Evolutionary conservation across 345 rosid genomes (phyloP).

Genomic region (Ricinus communis): DNA sequence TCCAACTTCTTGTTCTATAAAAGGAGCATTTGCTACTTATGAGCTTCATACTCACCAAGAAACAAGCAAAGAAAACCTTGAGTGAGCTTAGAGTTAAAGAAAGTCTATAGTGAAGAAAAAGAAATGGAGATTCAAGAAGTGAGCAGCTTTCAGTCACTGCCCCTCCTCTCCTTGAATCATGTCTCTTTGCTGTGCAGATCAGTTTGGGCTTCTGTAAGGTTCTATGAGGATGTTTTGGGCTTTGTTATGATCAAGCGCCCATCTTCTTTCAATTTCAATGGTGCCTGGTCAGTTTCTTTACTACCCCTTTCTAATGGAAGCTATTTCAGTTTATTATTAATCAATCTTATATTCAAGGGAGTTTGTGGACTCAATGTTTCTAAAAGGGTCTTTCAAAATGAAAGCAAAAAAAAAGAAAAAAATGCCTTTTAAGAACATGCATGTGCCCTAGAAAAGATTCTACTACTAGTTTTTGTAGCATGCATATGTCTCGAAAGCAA

Average conservation of each 20-base stretch:
- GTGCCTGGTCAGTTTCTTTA: constrained; percentile 31
- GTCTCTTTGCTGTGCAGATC: constrained; percentile 53
- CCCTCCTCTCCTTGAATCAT: constrained; percentile 54
- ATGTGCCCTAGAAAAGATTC: too few species aligned
- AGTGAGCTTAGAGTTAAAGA: background rate
- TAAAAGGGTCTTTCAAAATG: too few species aligned
- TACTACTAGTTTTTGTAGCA: too few species aligned
- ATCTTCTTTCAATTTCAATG: constrained; percentile 63
- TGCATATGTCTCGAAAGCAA: too few species aligned
- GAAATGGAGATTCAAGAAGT: constrained; percentile 33
- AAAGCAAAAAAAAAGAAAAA: too few species aligned
- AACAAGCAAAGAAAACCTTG: background rate
- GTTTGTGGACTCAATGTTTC: too few species aligned
- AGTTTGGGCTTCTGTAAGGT: constrained; percentile 42
- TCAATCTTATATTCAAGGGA: too few species aligned
- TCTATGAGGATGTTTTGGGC: constrained; percentile 51
- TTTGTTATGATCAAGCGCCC: constrained; percentile 59
- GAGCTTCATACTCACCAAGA: background rate
- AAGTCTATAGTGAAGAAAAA: too few species aligned
- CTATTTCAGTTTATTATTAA: too few species aligned
- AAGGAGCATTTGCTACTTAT: constrained; percentile 11
- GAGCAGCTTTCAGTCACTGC: constrained; percentile 40
- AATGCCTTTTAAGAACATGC: too few species aligned
- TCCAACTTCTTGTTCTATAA: constrained; percentile 16
- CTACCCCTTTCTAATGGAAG: background rate